A percentile compares a stretch with the other conserved stretches of the same genome.
Conservation (phyloP, 1,284 basidiomycete genomes). For the Microbotryomycetes sp. region DNA sequence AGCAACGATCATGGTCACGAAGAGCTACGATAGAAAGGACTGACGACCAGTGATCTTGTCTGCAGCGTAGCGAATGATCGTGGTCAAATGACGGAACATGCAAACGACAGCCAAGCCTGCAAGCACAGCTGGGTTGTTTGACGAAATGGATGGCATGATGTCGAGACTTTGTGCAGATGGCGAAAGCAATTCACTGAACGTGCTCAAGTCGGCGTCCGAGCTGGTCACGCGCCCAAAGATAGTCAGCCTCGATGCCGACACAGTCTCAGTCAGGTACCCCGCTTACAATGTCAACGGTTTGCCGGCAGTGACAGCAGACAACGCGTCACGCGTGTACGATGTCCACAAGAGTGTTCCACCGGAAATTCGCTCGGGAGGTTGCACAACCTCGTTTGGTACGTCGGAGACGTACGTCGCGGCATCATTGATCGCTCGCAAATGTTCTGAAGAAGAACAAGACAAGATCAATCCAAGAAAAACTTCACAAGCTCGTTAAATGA, state of each 20-base stretch:
- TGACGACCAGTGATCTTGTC: constrained; percentile 8
- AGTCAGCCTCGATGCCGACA: too few species aligned
- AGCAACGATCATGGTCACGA: too few species aligned
- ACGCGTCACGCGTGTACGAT: constrained; percentile 23
- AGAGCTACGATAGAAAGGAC: neutral
- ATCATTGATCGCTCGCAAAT: constrained; percentile 19
- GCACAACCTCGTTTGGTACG: constrained; percentile 18
- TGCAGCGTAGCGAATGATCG: constrained; percentile 8
- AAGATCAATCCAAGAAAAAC: neutral
- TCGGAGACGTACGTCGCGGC: constrained; percentile 12
- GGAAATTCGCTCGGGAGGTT: constrained; percentile 9
- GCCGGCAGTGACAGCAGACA: constrained; percentile 11
- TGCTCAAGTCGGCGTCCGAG: constrained; percentile 21
- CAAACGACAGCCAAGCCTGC: constrained; percentile 25
- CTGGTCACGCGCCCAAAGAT: too few species aligned
- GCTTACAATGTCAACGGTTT: constrained; percentile 11
- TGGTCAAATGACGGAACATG: constrained; percentile 24
- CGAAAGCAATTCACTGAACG: constrained; percentile 21
- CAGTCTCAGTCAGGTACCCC: too few species aligned
- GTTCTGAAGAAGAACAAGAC: constrained; percentile 10
- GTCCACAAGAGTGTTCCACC: constrained; percentile 31
- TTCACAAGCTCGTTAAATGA: too few species aligned
- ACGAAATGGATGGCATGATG: constrained; percentile 14
- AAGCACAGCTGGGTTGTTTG: constrained; percentile 15
- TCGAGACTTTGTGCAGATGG: constrained; percentile 12